Conservation (phyloP, 352 stramenopile species). For the Thalassiosira mediterranea region DNA sequence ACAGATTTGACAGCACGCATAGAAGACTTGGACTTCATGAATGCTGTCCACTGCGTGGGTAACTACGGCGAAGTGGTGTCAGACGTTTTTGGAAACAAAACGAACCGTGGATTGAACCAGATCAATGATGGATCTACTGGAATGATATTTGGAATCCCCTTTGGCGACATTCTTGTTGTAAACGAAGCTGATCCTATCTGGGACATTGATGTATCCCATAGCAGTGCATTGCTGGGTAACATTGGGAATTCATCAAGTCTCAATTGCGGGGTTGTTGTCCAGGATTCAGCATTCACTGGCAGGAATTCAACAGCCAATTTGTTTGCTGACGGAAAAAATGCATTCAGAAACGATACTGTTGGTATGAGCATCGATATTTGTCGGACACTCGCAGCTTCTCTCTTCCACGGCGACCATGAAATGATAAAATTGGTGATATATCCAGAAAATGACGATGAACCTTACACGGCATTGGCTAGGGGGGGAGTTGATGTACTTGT, state of each 20-base stretch:
- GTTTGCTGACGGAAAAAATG: too few relatives aligned
- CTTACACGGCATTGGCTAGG: conserved; percentile 1
- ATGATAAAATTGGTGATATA: background rate
- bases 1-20: background rate
- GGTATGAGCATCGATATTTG: too few relatives aligned
- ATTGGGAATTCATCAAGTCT: background rate
- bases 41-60: conserved; percentile 31
- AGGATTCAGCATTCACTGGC: conserved; percentile 4
- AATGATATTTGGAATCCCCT: conserved; percentile 28
- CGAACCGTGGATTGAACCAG: conserved; percentile 19
- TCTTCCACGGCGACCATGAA: conserved; percentile 11
- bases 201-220: background rate
- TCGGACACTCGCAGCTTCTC: conserved; percentile 5
- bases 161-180: conserved; percentile 8
- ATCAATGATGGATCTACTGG: conserved; percentile 36
- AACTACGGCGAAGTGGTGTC: too few relatives aligned
- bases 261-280: conserved; percentile 5
- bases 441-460: conserved; percentile 8
- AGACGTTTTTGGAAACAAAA: too few relatives aligned
- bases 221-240: background rate
- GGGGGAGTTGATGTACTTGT: conserved; percentile 16
- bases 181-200: conserved; percentile 6
- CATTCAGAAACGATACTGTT: too few relatives aligned
- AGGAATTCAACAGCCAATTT: too few relatives aligned
- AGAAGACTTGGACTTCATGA: conserved; percentile 22